Evolutionary conservation across 2,329 filamentous ascomycete genomes (phyloP).

Genomic region (Diplodia intermedia): DNA sequence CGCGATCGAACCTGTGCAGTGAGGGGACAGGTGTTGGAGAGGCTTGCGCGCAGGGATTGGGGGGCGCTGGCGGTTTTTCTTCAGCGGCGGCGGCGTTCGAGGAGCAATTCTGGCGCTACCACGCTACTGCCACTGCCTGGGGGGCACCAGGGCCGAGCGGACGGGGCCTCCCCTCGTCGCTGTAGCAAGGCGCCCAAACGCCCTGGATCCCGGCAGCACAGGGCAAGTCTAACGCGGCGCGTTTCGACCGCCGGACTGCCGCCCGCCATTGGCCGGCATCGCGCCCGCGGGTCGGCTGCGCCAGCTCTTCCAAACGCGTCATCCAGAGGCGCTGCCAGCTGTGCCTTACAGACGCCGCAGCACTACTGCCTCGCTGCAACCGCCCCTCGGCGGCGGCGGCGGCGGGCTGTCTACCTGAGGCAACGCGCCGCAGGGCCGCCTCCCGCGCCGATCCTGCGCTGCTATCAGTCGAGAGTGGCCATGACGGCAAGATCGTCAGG

Average conservation of each 20-base stretch:
- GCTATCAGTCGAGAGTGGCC: slow-evolving; percentile 2
- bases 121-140: slow-evolving; percentile 11
- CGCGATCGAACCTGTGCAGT: slow-evolving; percentile 24
- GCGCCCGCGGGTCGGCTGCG: slow-evolving; percentile 18
- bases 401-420: slow-evolving; percentile 20
- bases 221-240: slow-evolving; percentile 24
- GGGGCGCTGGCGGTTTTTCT: slow-evolving; percentile 28
- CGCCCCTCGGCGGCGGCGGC: not conserved
- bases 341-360: slow-evolving; percentile 27
- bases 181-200: slow-evolving; percentile 30
- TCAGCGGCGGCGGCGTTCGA: slow-evolving; percentile 23
- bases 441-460: slow-evolving; percentile 23
- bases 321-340: not conserved
- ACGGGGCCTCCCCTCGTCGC: slow-evolving; percentile 7
- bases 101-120: slow-evolving; percentile 4
- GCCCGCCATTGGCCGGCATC: slow-evolving; percentile 21
- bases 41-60: slow-evolving; percentile 28
- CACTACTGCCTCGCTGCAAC: slow-evolving; percentile 5
- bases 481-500: slow-evolving; percentile 31
- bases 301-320: slow-evolving; percentile 19
- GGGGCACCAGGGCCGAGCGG: slow-evolving; percentile 14
- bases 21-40: slow-evolving; percentile 30
- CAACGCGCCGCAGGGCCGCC: slow-evolving; percentile 21
- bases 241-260: slow-evolving; percentile 13
- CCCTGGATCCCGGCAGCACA: slow-evolving; percentile 27